These are phyloP conservation scores for Septoria petroselini DNA, from an alignment of 2,329 filamentous ascomycete genomes.

Conservation along the genomic window DNA sequence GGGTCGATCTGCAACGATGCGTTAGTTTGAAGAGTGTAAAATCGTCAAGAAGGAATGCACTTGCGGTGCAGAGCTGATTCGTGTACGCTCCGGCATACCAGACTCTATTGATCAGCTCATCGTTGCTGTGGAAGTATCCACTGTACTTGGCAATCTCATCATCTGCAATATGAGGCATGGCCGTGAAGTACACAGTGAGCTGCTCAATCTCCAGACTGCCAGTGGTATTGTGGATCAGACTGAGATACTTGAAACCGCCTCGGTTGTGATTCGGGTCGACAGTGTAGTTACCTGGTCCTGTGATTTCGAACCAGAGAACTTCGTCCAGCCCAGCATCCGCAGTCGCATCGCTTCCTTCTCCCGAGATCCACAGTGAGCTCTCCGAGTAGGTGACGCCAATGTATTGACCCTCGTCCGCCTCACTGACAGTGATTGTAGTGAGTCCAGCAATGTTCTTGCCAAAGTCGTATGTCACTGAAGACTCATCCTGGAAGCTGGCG, in stretches of 20 bases:
- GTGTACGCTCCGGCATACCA: conserved; percentile 47
- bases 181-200: conserved; percentile 46
- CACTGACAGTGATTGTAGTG: conserved; percentile 39
- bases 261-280: conserved; percentile 49
- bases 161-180: conserved; percentile 44
- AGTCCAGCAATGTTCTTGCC: conserved; percentile 44
- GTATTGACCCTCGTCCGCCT: conserved; percentile 38
- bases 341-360: conserved; percentile 48
- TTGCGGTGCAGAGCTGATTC: conserved; percentile 28
- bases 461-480: conserved; percentile 45
- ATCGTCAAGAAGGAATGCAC: neutral
- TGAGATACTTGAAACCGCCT: conserved; percentile 55
- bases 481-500: conserved; percentile 38
- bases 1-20: conserved; percentile 36
- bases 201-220: conserved; percentile 41
- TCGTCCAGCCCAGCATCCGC: conserved; percentile 44
- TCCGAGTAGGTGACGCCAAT: conserved; percentile 47
- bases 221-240: conserved; percentile 41
- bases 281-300: conserved; percentile 40
- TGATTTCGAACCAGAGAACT: conserved; percentile 48
- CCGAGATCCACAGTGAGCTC: conserved; percentile 50
- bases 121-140: conserved; percentile 46
- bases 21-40: too few species aligned
- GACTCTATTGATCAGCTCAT: conserved; percentile 45
- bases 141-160: conserved; percentile 41